A percentile compares a stretch with the other conserved stretches of the same genome.
Evolutionary conservation across 257 asterid genomes (phyloP).

Genomic region (Solanum appendiculatum): DNA sequence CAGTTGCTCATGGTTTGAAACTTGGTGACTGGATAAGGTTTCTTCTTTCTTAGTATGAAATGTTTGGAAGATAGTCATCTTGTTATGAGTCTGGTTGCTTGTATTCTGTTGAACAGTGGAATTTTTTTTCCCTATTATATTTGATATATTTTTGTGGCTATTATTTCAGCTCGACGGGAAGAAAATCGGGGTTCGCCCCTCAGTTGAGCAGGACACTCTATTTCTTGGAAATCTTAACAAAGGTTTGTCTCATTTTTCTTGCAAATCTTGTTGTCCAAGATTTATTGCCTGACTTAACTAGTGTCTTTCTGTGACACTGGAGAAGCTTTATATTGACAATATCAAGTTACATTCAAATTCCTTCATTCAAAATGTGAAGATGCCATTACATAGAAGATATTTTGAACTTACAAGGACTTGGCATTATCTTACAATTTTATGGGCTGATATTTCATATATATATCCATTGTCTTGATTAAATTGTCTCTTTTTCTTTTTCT

Average conservation of each 20-base stretch:
- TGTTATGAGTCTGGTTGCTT: not conserved
- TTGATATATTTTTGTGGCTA: not conserved
- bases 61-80: not conserved
- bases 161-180: conserved; percentile 69
- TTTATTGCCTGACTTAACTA: not conserved
- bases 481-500: not conserved
- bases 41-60: not conserved
- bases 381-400: not conserved
- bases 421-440: not conserved
- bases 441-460: not conserved
- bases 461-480: not conserved
- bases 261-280: not conserved
- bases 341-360: not conserved
- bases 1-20: not conserved
- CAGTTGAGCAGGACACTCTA: conserved; percentile 62
- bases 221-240: conserved; percentile 79
- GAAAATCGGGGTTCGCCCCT: conserved; percentile 81
- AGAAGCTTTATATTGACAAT: not conserved
- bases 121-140: not conserved
- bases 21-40: not conserved
- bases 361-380: not conserved
- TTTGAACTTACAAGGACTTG: not conserved
- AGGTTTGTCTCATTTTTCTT: conserved; percentile 40
- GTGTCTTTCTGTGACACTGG: not conserved
- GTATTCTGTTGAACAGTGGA: not conserved